These are phyloP conservation scores for Selaginella moellendorffii DNA, from an alignment of 75 land plant genomes.

Conservation along the genomic window DNA sequence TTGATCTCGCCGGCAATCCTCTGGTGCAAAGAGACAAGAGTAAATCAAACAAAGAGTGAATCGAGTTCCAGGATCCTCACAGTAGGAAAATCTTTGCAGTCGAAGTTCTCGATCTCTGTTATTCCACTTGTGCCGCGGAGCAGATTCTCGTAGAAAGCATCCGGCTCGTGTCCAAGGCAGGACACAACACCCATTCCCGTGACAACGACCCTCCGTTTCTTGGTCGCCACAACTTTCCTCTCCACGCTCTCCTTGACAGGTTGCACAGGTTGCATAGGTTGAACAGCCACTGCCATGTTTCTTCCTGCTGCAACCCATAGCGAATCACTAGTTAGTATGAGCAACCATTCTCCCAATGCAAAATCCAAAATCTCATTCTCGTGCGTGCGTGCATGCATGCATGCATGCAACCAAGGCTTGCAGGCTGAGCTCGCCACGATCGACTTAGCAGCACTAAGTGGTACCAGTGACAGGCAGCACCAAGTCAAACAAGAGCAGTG, in stretches of 20 bases:
- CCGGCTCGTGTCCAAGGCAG: constrained; percentile 64
- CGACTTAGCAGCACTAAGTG: too few species aligned
- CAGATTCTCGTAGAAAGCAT: constrained; percentile 68
- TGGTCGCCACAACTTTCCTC: constrained; percentile 36
- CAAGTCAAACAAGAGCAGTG: too few species aligned
- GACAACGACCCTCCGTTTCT: constrained; percentile 74
- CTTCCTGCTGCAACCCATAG: too few species aligned
- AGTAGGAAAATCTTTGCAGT: constrained; percentile 68
- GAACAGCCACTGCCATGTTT: constrained; percentile 42
- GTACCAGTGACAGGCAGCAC: too few species aligned
- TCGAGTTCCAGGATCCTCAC: constrained; percentile 18
- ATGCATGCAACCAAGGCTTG: too few species aligned
- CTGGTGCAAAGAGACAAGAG: constrained; percentile 24
- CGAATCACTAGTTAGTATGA: too few species aligned
- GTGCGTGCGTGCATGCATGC: too few species aligned
- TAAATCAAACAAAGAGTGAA: background rate
- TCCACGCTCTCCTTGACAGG: constrained; percentile 45
- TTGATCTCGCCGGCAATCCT: constrained; percentile 90
- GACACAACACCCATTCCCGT: constrained; percentile 87
- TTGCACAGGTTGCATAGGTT: too few species aligned
- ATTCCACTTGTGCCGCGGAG: constrained; percentile 88
- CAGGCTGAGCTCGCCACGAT: too few species aligned
- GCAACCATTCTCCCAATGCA: too few species aligned
- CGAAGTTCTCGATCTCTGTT: constrained; percentile 71
- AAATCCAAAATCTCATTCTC: too few species aligned